phyloP scores from a whole-genome alignment of 1,284 basidiomycete species.

The Schizopora paradoxa region DNA sequence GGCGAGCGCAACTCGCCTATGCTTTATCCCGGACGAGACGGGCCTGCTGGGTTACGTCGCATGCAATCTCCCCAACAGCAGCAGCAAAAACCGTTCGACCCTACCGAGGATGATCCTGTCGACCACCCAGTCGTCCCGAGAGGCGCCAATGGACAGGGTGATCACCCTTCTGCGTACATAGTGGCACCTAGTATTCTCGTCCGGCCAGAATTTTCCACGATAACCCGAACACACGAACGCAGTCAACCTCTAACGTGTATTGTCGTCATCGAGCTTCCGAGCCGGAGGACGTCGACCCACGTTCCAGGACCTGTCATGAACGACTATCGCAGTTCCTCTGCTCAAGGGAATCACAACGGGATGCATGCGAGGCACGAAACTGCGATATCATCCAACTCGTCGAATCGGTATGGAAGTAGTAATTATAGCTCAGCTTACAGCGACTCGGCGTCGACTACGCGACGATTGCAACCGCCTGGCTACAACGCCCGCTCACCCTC shows the following conservation, averaged over 20 bases:
- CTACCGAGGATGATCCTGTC: conserved; percentile 75
- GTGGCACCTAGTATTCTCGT: conserved; percentile 87
- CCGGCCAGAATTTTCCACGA: conserved; percentile 79
- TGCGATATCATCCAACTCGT: conserved; percentile 4
- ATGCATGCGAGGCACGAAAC: conserved; percentile 11
- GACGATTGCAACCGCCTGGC: conserved; percentile 4
- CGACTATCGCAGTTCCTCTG: conserved; percentile 21
- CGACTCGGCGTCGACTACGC: conserved; percentile 9
- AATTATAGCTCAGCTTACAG: too few species aligned
- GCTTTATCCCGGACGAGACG: conserved; percentile 66
- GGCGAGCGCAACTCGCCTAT: conserved; percentile 51
- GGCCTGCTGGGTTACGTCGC: conserved; percentile 38
- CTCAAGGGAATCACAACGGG: conserved; percentile 26
- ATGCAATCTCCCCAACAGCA: conserved; percentile 25
- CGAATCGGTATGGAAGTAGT: conserved; percentile 10
- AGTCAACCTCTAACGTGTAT: conserved; percentile 85
- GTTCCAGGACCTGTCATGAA: conserved; percentile 58
- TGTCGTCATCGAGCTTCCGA: conserved; percentile 83
- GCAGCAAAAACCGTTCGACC: conserved; percentile 42
- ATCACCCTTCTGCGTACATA: conserved; percentile 48
- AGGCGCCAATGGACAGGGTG: conserved; percentile 38
- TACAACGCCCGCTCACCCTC: conserved; percentile 15
- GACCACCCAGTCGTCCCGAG: too few species aligned
- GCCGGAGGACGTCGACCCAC: conserved; percentile 50
- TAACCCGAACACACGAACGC: conserved; percentile 67